Evolutionary conservation across 176 grass and related monocot species (phyloP).

Genomic region (Oryza punctata): DNA sequence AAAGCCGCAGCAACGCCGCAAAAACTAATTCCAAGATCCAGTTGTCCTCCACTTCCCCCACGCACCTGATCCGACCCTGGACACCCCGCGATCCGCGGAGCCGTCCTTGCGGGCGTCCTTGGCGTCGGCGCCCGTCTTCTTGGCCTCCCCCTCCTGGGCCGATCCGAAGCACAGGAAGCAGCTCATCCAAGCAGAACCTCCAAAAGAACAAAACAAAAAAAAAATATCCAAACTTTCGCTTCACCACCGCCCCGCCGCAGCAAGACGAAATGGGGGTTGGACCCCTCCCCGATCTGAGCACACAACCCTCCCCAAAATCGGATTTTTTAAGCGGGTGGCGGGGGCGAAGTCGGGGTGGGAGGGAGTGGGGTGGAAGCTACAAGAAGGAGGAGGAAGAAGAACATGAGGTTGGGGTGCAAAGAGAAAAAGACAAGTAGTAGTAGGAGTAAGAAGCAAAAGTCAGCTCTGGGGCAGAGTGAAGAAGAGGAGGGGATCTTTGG

Average conservation of each 20-base stretch:
- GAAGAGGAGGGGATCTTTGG: slow-evolving; percentile 38
- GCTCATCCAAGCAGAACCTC: slow-evolving; percentile 52
- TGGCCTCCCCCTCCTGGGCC: slow-evolving; percentile 43
- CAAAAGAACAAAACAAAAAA: background rate
- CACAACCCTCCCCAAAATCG: slow-evolving; percentile 23
- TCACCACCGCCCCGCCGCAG: background rate
- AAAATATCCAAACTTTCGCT: background rate
- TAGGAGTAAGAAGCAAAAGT: slow-evolving; percentile 56
- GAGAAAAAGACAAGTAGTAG: slow-evolving; percentile 20
- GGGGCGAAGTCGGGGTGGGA: slow-evolving; percentile 32
- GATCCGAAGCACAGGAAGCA: slow-evolving; percentile 90
- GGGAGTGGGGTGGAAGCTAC: slow-evolving; percentile 53
- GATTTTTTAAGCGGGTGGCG: slow-evolving; percentile 18
- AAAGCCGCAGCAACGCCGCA: background rate
- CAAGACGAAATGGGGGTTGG: background rate
- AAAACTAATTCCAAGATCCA: slow-evolving; percentile 37
- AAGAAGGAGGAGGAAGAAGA: slow-evolving; percentile 18
- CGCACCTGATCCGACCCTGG: slow-evolving; percentile 71
- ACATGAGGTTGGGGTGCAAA: slow-evolving; percentile 33
- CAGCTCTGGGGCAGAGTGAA: slow-evolving; percentile 45
- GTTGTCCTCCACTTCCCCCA: background rate
- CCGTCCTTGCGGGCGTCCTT: slow-evolving; percentile 54
- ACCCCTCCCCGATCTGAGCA: slow-evolving; percentile 37
- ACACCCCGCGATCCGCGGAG: slow-evolving; percentile 36
- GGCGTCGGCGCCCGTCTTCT: slow-evolving; percentile 31